Evolutionary conservation across 139 green algal genomes (phyloP).

Genomic region (Zygnema cylindricum): DNA sequence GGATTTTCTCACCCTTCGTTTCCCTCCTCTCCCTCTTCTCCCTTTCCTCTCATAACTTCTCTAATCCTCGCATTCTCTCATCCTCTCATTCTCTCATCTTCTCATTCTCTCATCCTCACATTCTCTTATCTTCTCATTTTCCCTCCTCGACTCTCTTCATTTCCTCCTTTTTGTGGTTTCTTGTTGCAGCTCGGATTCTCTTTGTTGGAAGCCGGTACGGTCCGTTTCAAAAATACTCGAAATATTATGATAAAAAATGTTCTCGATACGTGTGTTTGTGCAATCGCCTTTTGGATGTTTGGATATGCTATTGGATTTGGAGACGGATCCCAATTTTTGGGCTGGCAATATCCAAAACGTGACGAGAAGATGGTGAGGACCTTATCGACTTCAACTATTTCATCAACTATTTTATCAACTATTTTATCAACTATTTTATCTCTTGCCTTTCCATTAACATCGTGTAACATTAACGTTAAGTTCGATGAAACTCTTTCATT

Average conservation of each 20-base stretch:
- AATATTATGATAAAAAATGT: constrained; percentile 67
- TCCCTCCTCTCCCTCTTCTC: neutral
- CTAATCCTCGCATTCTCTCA: neutral
- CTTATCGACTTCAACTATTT: neutral
- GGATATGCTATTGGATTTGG: constrained; percentile 55
- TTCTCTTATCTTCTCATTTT: neutral
- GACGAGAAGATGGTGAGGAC: neutral
- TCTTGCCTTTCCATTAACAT: no score
- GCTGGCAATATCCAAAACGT: constrained; percentile 46
- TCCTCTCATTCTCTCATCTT: neutral
- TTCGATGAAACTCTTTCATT: no score
- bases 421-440: neutral
- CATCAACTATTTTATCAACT: neutral
- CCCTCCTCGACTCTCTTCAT: neutral
- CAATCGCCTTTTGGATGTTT: constrained; percentile 61
- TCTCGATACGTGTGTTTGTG: constrained; percentile 58
- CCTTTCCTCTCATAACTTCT: neutral
- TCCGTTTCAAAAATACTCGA: constrained; percentile 62
- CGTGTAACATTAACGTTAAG: no score
- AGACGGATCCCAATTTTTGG: constrained; percentile 22
- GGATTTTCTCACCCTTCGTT: neutral
- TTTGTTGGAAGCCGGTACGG: constrained; percentile 54
- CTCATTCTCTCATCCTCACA: neutral
- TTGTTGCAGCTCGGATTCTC: constrained; percentile 57
- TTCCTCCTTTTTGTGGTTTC: neutral